These are phyloP conservation scores for Aspergillus fumigatiaffinis DNA, from an alignment of 2,329 filamentous ascomycete species.

Conservation along the genomic window DNA sequence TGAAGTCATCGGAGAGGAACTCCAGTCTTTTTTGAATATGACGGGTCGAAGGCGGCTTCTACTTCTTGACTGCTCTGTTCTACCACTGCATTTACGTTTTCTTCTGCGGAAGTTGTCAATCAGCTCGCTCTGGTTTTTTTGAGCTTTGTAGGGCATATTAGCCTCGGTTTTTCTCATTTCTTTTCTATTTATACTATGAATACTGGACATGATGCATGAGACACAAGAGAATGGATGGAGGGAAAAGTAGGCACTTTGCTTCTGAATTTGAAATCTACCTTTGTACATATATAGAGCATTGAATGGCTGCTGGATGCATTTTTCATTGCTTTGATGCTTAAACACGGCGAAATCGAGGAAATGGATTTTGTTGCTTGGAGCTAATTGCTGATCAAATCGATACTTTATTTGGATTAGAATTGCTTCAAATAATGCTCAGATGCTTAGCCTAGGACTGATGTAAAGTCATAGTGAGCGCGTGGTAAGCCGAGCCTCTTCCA, in stretches of 20 bases:
- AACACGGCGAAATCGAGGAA: slow-evolving; percentile 7
- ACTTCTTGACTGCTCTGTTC: not conserved
- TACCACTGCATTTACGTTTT: slow-evolving; percentile 4
- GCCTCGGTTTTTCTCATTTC: not conserved
- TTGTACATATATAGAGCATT: slow-evolving; percentile 8
- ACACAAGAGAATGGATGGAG: slow-evolving; percentile 5
- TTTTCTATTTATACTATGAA: slow-evolving; percentile 1
- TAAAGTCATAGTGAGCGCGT: not conserved
- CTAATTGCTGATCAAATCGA: not conserved
- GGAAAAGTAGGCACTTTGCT: slow-evolving; percentile 3
- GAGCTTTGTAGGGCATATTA: slow-evolving; percentile 4
- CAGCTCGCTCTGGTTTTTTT: not conserved
- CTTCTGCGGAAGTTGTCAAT: slow-evolving; percentile 9
- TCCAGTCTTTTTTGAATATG: slow-evolving; percentile 9
- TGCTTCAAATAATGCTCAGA: not conserved
- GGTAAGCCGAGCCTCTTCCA: not conserved
- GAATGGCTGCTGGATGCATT: not conserved
- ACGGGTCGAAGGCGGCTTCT: slow-evolving; percentile 6
- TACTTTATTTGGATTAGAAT: not conserved
- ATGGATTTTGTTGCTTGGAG: not conserved
- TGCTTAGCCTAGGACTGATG: not conserved
- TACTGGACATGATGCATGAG: slow-evolving; percentile 11
- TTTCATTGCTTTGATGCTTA: not conserved
- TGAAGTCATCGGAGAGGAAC: slow-evolving; percentile 5
- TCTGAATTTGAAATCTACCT: slow-evolving; percentile 1